Evolutionary conservation across 2,329 filamentous ascomycete genomes (phyloP), one percentile per base, ranked within the genome.

Genomic region (Fusarium globosum): DNA sequence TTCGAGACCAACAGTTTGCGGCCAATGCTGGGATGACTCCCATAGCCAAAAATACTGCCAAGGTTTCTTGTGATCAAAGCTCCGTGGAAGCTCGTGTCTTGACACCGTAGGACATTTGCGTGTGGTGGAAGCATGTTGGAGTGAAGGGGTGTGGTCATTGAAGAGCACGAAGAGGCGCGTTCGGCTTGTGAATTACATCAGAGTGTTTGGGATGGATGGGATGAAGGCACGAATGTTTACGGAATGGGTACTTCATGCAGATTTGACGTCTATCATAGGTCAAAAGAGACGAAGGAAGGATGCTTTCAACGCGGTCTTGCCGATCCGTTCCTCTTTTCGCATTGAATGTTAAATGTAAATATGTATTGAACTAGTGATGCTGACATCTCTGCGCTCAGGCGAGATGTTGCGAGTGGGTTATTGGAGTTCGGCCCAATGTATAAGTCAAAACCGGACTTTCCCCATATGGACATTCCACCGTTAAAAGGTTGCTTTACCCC

Each of bases 271-370:
- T 74, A 76, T 71, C 71, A 78, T 69, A 74, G 74, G 68, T 67
- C 65, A 71, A 71, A 77, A 78, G 72, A 77, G 74, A 77, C 67
- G 69, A 78, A 69, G 74, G 71, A 76, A 67, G 76, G 73, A 76
- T 69, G 68, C 65, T 73, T 77, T 71, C 58, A 69, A 57, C 60
- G 64, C 28, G 43, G 68, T 64, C 53, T 65, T 69, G 36, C 63
- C 49, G 65, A 55, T 48, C 42, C 36, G 16, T 36, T 42, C 21
- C 46, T 67, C 51, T 55, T 56, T 51, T 49, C 36, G 35, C 30
- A 30, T 58, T 52, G 60, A 59, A 46, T 53, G 41, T 45, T 39
- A 28, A 51, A 21, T 55, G 62, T 28, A 39, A 38, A 58, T 46
- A 28, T 52, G 52, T 56, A 20, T 30, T 36, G 30, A 60, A 18